Evolutionary conservation across 805 yeast genomes (phyloP).

Genomic region (Starmerella riodocensis): DNA sequence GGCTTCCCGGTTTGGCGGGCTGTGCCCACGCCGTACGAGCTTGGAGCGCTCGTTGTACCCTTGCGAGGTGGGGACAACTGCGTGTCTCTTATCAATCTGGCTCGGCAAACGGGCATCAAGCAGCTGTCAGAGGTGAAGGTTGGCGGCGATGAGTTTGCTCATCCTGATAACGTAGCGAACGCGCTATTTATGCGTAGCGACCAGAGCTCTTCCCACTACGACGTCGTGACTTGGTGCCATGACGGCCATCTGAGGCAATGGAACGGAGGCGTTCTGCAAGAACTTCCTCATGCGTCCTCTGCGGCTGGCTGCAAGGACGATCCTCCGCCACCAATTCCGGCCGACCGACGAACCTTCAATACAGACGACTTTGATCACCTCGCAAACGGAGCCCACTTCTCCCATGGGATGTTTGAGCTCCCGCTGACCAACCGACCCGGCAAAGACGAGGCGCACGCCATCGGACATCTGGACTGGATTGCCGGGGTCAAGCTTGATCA

Average conservation of each 20-base stretch:
- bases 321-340: constrained; percentile 7
- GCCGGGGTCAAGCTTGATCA: constrained; percentile 48
- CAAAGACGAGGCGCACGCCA: neutral
- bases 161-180: constrained; percentile 72
- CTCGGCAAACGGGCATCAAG: constrained; percentile 4
- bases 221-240: constrained; percentile 85
- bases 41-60: constrained; percentile 81
- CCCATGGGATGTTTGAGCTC: constrained; percentile 8
- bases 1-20: constrained; percentile 85
- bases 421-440: constrained; percentile 3
- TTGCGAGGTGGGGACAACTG: constrained; percentile 69
- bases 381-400: neutral
- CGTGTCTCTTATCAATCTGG: constrained; percentile 35
- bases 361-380: constrained; percentile 8
- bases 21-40: constrained; percentile 77
- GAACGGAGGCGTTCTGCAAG: constrained; percentile 29
- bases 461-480: constrained; percentile 56
- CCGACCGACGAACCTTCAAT: constrained; percentile 5
- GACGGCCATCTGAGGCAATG: constrained; percentile 76
- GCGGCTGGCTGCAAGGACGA: constrained; percentile 18
- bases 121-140: constrained; percentile 29
- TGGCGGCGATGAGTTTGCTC: constrained; percentile 40
- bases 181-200: constrained; percentile 76
- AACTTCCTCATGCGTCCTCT: constrained; percentile 15
- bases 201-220: constrained; percentile 48